phyloP scores from a whole-genome alignment of 2,329 filamentous ascomycete genomes.

The Hypomyces perniciosus region DNA sequence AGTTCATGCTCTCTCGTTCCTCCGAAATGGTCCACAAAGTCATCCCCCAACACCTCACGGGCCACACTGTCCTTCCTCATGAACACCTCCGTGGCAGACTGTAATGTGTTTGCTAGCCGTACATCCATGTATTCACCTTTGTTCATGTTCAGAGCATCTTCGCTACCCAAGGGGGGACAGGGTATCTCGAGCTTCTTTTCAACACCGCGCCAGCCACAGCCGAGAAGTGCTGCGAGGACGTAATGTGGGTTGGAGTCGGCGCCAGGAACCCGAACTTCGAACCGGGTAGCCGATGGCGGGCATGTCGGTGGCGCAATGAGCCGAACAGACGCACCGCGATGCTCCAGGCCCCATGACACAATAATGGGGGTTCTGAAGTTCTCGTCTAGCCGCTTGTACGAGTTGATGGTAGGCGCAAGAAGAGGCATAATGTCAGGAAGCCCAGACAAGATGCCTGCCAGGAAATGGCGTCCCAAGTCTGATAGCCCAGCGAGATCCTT shows the following conservation, averaged over 20 bases:
- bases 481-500: conserved; percentile 74
- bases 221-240: conserved; percentile 80
- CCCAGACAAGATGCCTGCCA: conserved; percentile 82
- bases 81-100: conserved; percentile 78
- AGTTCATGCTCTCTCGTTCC: conserved; percentile 91
- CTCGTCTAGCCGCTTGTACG: conserved; percentile 95
- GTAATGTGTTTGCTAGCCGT: conserved; percentile 75
- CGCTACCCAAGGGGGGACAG: conserved; percentile 76
- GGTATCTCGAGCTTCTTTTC: conserved; percentile 85
- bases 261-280: conserved; percentile 90
- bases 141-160: conserved; percentile 64
- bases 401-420: conserved; percentile 91
- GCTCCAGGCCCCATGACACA: conserved; percentile 93
- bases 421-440: conserved; percentile 94
- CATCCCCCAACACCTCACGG: conserved; percentile 85
- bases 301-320: conserved; percentile 84
- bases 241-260: conserved; percentile 88
- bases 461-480: conserved; percentile 84
- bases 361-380: conserved; percentile 99
- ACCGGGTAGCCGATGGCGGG: conserved; percentile 78
- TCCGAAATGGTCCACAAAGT: conserved; percentile 92
- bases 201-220: conserved; percentile 82
- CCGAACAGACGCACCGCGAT: conserved; percentile 85
- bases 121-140: conserved; percentile 63
- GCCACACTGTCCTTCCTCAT: conserved; percentile 74